phyloP scores from a whole-genome alignment of 139 green algal genomes.

The Choricystis sp. region DNA sequence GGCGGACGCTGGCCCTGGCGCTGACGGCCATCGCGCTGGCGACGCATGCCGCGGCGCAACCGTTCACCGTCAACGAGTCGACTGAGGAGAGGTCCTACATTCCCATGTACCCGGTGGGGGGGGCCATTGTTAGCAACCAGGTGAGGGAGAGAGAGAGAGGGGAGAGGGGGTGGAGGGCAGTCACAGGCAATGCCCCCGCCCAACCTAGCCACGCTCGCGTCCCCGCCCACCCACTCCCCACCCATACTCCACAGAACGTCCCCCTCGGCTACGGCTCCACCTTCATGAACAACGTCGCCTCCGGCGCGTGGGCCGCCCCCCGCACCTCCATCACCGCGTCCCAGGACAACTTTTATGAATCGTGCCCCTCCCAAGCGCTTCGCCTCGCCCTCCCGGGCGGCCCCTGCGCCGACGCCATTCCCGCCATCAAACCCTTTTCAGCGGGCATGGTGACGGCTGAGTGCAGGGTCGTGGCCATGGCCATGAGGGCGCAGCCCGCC shows the following conservation, averaged over 20 bases:
- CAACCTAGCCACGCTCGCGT: too few relatives aligned
- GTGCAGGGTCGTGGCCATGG: not conserved
- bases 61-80: not conserved
- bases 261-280: not conserved
- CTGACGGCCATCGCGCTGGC: too few relatives aligned
- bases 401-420: not conserved
- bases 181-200: too few relatives aligned
- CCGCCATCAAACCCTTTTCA: not conserved
- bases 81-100: not conserved
- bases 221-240: too few relatives aligned
- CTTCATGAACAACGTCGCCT: not conserved
- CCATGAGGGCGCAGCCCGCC: not conserved
- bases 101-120: not conserved
- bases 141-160: too few relatives aligned
- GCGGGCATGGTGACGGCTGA: not conserved
- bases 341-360: not conserved
- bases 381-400: not conserved
- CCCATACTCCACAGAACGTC: too few relatives aligned
- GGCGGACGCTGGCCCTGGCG: too few relatives aligned
- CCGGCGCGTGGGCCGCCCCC: too few relatives aligned
- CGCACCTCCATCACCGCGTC: not conserved
- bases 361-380: not conserved
- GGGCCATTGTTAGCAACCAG: not conserved
- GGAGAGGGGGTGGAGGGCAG: too few relatives aligned
- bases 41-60: not conserved